Evolutionary conservation across 2,329 filamentous ascomycete genomes (phyloP).

Genomic region (Penicillium brasilianum): DNA sequence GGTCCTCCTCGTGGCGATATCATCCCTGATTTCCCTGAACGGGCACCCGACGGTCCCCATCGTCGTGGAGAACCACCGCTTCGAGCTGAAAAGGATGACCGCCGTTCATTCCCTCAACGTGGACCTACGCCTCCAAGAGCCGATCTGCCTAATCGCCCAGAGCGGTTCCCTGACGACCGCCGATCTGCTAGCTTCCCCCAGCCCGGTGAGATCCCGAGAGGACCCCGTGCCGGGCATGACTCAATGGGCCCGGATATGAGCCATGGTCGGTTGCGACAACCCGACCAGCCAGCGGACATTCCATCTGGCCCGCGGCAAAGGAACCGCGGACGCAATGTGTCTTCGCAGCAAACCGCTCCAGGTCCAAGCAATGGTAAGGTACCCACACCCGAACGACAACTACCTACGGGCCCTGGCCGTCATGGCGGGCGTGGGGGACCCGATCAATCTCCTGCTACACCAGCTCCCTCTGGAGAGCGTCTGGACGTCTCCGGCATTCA

Average conservation of each 20-base stretch:
- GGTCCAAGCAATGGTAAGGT: slow-evolving; percentile 29
- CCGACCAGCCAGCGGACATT: slow-evolving; percentile 47
- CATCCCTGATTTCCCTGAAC: slow-evolving; percentile 41
- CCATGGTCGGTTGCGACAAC: slow-evolving; percentile 54
- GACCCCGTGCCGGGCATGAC: slow-evolving; percentile 53
- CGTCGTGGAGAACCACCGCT: slow-evolving; percentile 36
- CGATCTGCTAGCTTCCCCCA: slow-evolving; percentile 35
- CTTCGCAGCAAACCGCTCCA: slow-evolving; percentile 30
- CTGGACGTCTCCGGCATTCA: slow-evolving; percentile 56
- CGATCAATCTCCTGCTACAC: slow-evolving; percentile 38
- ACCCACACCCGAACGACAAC: slow-evolving; percentile 44
- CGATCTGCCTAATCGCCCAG: slow-evolving; percentile 42
- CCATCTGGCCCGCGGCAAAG: slow-evolving; percentile 61
- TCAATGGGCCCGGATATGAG: slow-evolving; percentile 48
- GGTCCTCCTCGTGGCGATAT: slow-evolving; percentile 42
- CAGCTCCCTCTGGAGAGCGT: slow-evolving; percentile 38
- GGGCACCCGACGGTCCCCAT: slow-evolving; percentile 31
- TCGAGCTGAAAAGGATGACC: slow-evolving; percentile 41
- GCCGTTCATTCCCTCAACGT: slow-evolving; percentile 34
- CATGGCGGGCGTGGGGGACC: slow-evolving; percentile 42
- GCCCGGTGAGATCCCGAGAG: slow-evolving; percentile 56
- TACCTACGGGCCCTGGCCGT: slow-evolving; percentile 51
- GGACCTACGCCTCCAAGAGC: slow-evolving; percentile 35
- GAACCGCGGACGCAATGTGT: slow-evolving; percentile 38
- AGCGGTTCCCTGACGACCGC: slow-evolving; percentile 46